Base-by-base conservation (phyloP, 2,329 filamentous ascomycete species). In the Penicillium sp. region DNA sequence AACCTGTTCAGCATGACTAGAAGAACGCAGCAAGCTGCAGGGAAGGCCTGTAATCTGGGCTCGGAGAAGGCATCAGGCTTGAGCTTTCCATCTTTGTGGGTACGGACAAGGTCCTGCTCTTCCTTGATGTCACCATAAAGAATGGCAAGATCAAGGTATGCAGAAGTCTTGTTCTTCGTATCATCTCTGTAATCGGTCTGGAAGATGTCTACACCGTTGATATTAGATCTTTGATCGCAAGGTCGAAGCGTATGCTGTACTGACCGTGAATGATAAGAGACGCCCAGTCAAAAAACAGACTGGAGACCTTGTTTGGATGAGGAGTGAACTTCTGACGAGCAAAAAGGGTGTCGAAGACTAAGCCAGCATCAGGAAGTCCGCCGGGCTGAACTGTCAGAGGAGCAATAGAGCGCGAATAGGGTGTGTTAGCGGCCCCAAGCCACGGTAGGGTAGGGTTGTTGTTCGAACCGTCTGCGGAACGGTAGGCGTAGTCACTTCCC, bases 1-100 rank as follows among this genome's bases (percentile, higher is more conserved):
- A 30, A 72, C 64, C 78, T 73, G 68, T 78, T 80, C 57, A 92
- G 89, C 90, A 93, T 92, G 75, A 93, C 84, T 30, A 93, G 78
- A 3, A 93, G 70, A 5, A 91, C 88, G 60, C 87, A 85, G 5
- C 91, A 89, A 13, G 90, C 90, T 0, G 91, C 89, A 0, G 91
- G 91, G 70, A 91, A 89, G 9, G 86, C 89, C 26, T 89, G 77
- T 2, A 93, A 79, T 58, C 91, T 84, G 75, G 88, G 88, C 70
- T 92, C 90, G 3, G 89, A 86, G 67, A 90, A 93, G 7, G 82
- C 81, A 69, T 94, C 91, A 0, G 88, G 83, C 79, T 93, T 92
- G 67, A 93, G 79, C 72, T 84, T 86, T 44, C 91, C 91, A 64
- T 90, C 85, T 70, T 88, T 83, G 76, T 91, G 91, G 0, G 88